A percentile compares a stretch with the other conserved stretches of the same genome.
These are phyloP conservation scores for Umbelopsis vinacea DNA, from an alignment of 192 early-diverging fungal species.

Conservation along the genomic window DNA sequence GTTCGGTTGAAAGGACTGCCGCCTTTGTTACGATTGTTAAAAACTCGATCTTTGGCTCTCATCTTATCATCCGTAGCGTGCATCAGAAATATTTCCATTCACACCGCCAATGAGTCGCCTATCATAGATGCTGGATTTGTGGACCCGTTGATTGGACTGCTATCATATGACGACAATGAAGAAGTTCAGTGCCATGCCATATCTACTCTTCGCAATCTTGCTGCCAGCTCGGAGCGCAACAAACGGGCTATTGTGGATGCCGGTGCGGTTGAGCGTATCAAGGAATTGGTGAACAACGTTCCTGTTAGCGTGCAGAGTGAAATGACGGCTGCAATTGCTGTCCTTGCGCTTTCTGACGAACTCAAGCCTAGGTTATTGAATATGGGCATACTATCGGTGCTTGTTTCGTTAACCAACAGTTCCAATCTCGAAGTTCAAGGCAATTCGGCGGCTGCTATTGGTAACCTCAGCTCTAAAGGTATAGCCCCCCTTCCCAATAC, in stretches of 20 bases:
- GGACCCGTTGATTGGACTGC: conserved; percentile 63
- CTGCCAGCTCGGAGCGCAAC: conserved; percentile 77
- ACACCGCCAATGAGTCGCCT: conserved; percentile 81
- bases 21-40: conserved; percentile 71
- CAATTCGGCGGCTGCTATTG: conserved; percentile 79
- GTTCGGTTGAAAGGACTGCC: conserved; percentile 76
- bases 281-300: conserved; percentile 56
- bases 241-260: conserved; percentile 74
- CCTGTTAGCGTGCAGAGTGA: conserved; percentile 73
- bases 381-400: conserved; percentile 64
- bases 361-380: conserved; percentile 68
- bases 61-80: conserved; percentile 86
- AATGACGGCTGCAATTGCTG: conserved; percentile 84
- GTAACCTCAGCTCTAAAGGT: conserved; percentile 68
- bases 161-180: conserved; percentile 71
- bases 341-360: conserved; percentile 79
- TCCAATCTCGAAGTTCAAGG: conserved; percentile 71
- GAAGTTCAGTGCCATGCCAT: conserved; percentile 90
- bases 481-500: no score
- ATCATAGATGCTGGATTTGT: conserved; percentile 83
- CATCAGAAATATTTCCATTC: conserved; percentile 89
- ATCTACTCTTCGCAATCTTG: conserved; percentile 82
- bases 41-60: conserved; percentile 75
- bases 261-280: conserved; percentile 78
- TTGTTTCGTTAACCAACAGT: conserved; percentile 67